Percentiles rank a stretch among this genome's conserved stretches.
Conservation (phyloP, 257 asterid genomes). For the Solanum pinnatisectum region DNA sequence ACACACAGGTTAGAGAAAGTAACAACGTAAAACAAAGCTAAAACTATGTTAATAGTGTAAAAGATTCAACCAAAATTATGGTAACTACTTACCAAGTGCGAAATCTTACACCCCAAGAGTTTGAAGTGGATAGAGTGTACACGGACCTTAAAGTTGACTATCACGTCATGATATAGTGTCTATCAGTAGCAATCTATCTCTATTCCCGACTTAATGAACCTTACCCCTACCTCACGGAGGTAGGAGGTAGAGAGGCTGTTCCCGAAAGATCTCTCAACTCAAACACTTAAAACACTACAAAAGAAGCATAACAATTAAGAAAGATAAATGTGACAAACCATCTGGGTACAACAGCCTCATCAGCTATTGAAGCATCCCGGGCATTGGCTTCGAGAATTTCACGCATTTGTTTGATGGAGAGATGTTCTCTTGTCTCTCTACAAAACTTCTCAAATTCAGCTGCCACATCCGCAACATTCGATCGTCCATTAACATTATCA, state of each 20-base stretch:
- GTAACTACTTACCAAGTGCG: neutral
- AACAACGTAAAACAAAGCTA: neutral
- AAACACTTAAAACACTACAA: neutral
- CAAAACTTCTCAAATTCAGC: slow-evolving; percentile 62
- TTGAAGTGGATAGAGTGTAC: neutral
- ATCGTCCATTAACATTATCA: slow-evolving; percentile 13
- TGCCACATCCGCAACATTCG: slow-evolving; percentile 26
- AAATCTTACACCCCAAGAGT: neutral
- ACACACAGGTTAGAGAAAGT: neutral
- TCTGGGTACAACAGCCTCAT: slow-evolving; percentile 77
- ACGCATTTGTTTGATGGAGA: slow-evolving; percentile 67
- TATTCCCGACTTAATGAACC: neutral
- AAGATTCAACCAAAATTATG: neutral
- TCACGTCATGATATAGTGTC: neutral
- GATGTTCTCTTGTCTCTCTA: slow-evolving; percentile 43
- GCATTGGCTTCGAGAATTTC: slow-evolving; percentile 63
- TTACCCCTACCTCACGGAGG: neutral
- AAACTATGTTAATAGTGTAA: neutral
- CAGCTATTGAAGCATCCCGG: slow-evolving; percentile 33
- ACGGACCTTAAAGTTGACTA: neutral
- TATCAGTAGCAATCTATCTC: neutral
- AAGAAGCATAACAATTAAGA: neutral
- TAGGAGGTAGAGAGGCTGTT: neutral
- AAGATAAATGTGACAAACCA: slow-evolving; percentile 32
- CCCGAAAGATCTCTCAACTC: neutral